A percentile compares a stretch with the other conserved stretches of the same genome.
These are phyloP conservation scores for Amoeboaphelidium protococcarum DNA, from an alignment of 371 early-diverging fungal genomes.

Conservation along the genomic window DNA sequence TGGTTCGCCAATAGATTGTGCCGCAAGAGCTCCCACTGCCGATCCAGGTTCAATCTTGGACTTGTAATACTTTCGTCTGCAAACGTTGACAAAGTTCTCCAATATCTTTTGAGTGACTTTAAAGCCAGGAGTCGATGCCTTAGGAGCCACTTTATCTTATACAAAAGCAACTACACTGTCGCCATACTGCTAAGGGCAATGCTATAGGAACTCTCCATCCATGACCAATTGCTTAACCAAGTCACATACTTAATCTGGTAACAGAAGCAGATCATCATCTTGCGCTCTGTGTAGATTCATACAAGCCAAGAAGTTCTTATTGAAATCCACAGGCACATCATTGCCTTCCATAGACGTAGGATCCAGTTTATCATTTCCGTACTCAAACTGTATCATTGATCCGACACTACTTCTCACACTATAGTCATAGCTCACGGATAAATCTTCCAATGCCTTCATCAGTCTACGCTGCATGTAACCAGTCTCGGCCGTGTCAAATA, in stretches of 20 bases:
- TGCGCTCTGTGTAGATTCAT: not conserved
- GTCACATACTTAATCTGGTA: not conserved
- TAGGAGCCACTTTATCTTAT: not conserved
- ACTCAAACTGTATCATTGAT: constrained; percentile 78
- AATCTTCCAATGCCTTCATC: constrained; percentile 97
- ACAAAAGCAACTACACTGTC: not conserved
- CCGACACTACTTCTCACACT: constrained; percentile 89
- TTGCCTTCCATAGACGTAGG: constrained; percentile 84
- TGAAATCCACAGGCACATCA: constrained; percentile 64
- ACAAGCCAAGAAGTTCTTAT: constrained; percentile 31
- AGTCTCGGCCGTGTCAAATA: constrained; percentile 73
- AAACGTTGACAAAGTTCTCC: constrained; percentile 38
- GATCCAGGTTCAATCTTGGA: constrained; percentile 70
- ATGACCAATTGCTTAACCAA: not conserved
- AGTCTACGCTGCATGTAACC: constrained; percentile 98
- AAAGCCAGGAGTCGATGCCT: too few species aligned
- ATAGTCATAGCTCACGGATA: constrained; percentile 77
- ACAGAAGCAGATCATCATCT: not conserved
- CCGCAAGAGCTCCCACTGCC: constrained; percentile 72
- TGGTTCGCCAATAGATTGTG: constrained; percentile 97
- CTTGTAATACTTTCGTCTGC: constrained; percentile 49
- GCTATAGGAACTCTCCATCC: not conserved
- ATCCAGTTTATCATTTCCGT: constrained; percentile 96
- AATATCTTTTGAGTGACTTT: constrained; percentile 46
- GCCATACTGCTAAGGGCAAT: not conserved